A percentile compares a stretch with the other conserved stretches of the same genome.
These are phyloP conservation scores for Prunus persica DNA, from an alignment of 306 rosid species.

Conservation along the genomic window Prunus_persica_NCBIv2 NC_034009.1:10824501-10825000, in stretches of 20 bases:
- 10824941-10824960: fast-evolving
- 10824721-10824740: not conserved
- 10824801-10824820: too few species aligned
- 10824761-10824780: too few species aligned
- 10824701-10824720: too few species aligned
- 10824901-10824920: too few species aligned
- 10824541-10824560: slow-evolving; percentile 21
- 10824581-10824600: not conserved
- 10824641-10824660: slow-evolving; percentile 31
- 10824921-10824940: too few species aligned
- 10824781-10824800: too few species aligned
- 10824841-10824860: too few species aligned
- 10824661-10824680: slow-evolving; percentile 42
- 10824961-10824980: too few species aligned
- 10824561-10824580: not conserved
- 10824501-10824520: slow-evolving; percentile 30
- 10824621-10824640: slow-evolving; percentile 29
- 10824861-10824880: too few species aligned
- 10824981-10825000: too few species aligned
- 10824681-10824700: slow-evolving; percentile 24
- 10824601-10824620: slow-evolving; percentile 14
- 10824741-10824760: slow-evolving; percentile 13
- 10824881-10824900: too few species aligned
- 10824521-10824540: slow-evolving; percentile 22
- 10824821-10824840: too few species aligned